These are phyloP conservation scores for Fusarium annulatum DNA, from an alignment of 2,329 filamentous ascomycete species.

Conservation along the genomic window DNA sequence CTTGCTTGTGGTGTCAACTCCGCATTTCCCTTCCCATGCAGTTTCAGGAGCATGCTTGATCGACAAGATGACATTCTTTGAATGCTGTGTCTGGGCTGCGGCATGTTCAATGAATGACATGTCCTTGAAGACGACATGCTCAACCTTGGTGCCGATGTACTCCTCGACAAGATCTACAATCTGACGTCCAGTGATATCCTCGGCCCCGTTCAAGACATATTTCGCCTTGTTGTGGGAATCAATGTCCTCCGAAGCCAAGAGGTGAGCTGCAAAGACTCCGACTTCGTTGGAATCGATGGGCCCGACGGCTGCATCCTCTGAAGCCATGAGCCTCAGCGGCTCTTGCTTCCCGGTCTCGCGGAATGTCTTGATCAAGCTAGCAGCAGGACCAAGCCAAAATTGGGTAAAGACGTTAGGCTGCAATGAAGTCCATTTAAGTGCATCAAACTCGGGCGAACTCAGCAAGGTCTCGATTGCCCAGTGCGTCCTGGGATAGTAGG, in stretches of 20 bases:
- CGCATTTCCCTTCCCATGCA: not conserved
- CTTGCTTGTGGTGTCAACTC: not conserved
- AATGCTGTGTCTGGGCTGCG: not conserved
- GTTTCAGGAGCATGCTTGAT: rapidly evolving
- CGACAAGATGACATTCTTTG: not conserved
- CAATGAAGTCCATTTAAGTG: not conserved
- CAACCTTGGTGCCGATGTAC: not conserved
- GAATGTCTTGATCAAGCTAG: not conserved
- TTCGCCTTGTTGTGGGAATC: not conserved
- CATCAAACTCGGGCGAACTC: not conserved
- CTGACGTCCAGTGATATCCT: not conserved
- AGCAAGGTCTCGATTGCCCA: not conserved
- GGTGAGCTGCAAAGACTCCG: not conserved
- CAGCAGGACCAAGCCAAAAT: not conserved
- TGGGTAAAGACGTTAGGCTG: rapidly evolving
- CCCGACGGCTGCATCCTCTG: not conserved
- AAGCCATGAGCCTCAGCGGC: not conserved
- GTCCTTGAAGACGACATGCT: not conserved
- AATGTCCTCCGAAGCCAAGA: rapidly evolving
- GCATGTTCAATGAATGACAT: rapidly evolving
- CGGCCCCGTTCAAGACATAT: not conserved
- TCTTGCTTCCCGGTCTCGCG: not conserved
- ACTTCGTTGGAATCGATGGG: not conserved
- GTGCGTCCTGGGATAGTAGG: not conserved
- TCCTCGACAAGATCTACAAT: not conserved